Evolutionary conservation across 129 eudicot genomes (phyloP), one percentile per base, ranked within the genome.

Genomic region (Pseudognaphalium luteoalbum): DNA sequence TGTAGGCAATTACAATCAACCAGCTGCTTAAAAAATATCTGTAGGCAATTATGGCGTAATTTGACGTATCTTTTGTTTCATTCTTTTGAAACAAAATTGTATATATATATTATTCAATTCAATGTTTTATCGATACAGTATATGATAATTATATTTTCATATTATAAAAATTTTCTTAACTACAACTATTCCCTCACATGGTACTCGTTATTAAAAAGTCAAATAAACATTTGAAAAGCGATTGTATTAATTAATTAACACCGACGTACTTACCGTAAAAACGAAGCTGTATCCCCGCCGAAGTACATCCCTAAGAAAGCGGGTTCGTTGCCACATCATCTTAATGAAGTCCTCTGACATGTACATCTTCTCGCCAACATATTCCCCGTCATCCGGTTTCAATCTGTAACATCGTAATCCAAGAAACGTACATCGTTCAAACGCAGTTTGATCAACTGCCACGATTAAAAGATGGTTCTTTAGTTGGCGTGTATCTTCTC

Each of bases 321-420:
- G 69, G 14, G 97, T 92, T 62, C 97, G 76, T 70, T 73, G 79
- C 97, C 96, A 92, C 97, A 92, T 89, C 97, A 92, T 92, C 75
- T 85, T 84, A 61, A 89, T 84, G 37, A 92, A 92, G 4, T 74
- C 97, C 19, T 60, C 67, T 25, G 89, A 83, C 92, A 89, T 87
- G 83, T 77, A 92, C 39, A 86, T 0, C 72, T 87, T 85, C 80
- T 92, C 97, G 1, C 81, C 87, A 34, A 79, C 77, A 25, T 74
- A 83, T 20, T 87, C 85, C 0, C 28, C 91, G 2, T 81, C 92
- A 9, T 84, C 88, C 62, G 86, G 81, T 66, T 28, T 81, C 65
- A 89, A 69, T 44, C 22, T 62, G 57, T 89, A 89, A 73, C 96
- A 92, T 63, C 82, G 79, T 34, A 89, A 51, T 58, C 86, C 74